phyloP scores from a whole-genome alignment of 805 yeast species.

The Starmerella powellii region DNA sequence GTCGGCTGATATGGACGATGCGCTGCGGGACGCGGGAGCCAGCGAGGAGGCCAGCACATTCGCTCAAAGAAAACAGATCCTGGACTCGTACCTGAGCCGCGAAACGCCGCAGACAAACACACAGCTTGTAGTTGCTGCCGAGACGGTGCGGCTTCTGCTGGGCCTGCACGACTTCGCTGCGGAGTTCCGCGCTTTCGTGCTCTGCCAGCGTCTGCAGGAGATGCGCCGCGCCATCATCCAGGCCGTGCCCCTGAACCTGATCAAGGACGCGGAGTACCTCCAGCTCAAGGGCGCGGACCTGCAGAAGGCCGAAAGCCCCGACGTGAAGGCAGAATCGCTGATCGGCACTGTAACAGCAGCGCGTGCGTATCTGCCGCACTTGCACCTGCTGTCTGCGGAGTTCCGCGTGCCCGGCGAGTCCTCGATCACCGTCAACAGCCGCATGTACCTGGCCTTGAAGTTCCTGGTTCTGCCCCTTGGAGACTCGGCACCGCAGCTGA shows the following conservation, averaged over 20 bases:
- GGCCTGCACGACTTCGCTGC: slow-evolving; percentile 75
- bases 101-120: slow-evolving; percentile 32
- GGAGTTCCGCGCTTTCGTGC: slow-evolving; percentile 60
- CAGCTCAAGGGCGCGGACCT: slow-evolving; percentile 69
- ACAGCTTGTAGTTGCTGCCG: slow-evolving; percentile 47
- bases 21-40: not conserved
- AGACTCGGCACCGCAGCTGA: slow-evolving; percentile 24
- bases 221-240: slow-evolving; percentile 62
- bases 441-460: slow-evolving; percentile 63
- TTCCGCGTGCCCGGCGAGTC: slow-evolving; percentile 82
- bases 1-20: slow-evolving; percentile 48
- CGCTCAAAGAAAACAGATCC: too few relatives aligned
- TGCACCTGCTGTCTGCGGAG: slow-evolving; percentile 55
- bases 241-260: slow-evolving; percentile 47
- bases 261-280: slow-evolving; percentile 48
- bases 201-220: slow-evolving; percentile 48
- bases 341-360: slow-evolving; percentile 11
- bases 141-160: slow-evolving; percentile 50
- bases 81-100: slow-evolving; percentile 51
- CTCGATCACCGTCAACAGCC: slow-evolving; percentile 56
- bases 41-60: too few relatives aligned
- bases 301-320: slow-evolving; percentile 22
- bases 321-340: not conserved
- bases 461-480: slow-evolving; percentile 62
- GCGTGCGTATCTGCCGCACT: slow-evolving; percentile 45